Percentiles rank a stretch among this genome's conserved stretches.
Evolutionary conservation across 2,329 filamentous ascomycete genomes (phyloP).

Genomic region (Ophiostoma tasmaniense): DNA sequence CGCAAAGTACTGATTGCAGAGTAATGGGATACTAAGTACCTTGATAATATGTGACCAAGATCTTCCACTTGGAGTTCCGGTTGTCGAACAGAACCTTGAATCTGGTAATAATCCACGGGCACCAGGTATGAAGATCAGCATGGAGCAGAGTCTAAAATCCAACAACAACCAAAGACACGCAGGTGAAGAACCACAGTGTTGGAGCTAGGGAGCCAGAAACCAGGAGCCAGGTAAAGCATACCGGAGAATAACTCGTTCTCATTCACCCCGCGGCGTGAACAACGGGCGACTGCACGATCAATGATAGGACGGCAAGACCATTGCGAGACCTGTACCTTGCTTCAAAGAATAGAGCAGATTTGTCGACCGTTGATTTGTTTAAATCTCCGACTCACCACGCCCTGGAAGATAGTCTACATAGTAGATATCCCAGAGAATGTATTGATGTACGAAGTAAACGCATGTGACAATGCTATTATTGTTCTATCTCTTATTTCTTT

Average conservation of each 20-base stretch:
- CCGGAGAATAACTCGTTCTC: background rate
- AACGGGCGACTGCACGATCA: background rate
- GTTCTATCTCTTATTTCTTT: background rate
- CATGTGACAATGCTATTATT: constrained; percentile 1
- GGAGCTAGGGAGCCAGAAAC: background rate
- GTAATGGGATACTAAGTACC: background rate
- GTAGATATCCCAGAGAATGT: background rate
- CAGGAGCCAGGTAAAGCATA: background rate
- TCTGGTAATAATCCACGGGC: background rate
- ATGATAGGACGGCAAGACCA: background rate
- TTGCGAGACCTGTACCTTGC: background rate
- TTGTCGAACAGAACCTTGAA: background rate
- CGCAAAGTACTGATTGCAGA: no score
- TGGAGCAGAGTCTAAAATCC: background rate
- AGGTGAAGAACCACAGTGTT: background rate
- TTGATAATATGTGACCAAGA: background rate
- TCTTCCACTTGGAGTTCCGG: background rate
- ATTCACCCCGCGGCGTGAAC: background rate
- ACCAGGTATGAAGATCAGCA: background rate
- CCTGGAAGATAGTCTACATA: background rate
- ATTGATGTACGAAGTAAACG: background rate
- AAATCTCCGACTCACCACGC: background rate
- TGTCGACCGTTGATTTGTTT: background rate
- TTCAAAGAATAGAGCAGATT: background rate
- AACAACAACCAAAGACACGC: background rate